A percentile compares a stretch with the other conserved stretches of the same genome.
Evolutionary conservation across 2,329 filamentous ascomycete species (phyloP).

Genomic region (Ophiocordyceps camponoti-leonardi): DNA sequence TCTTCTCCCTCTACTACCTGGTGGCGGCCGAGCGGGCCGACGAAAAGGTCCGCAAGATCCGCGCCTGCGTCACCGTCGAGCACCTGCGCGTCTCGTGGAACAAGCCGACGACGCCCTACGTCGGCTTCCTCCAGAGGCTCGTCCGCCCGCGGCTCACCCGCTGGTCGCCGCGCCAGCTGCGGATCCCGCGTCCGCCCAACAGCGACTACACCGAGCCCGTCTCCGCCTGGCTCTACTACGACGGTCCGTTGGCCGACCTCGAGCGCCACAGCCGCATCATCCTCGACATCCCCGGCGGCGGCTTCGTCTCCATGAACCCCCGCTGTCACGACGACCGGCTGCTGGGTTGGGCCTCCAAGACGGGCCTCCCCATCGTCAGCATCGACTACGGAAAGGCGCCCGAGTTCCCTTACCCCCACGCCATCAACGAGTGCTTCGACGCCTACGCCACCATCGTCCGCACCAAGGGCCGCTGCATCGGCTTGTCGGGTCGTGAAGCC

Average conservation of each 20-base stretch:
- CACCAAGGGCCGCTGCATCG: conserved; percentile 23
- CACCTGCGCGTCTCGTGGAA: conserved; percentile 92
- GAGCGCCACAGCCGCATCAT: conserved; percentile 63
- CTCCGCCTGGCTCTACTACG: conserved; percentile 82
- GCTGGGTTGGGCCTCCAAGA: conserved; percentile 78
- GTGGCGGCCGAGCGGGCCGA: conserved; percentile 87
- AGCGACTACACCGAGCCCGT: conserved; percentile 77
- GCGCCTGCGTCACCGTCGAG: conserved; percentile 73
- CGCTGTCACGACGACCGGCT: conserved; percentile 87
- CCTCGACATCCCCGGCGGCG: conserved; percentile 81
- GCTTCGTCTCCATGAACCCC: conserved; percentile 95
- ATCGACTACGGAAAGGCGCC: conserved; percentile 58
- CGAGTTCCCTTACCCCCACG: conserved; percentile 30
- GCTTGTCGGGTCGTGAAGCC: conserved; percentile 21
- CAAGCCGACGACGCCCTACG: conserved; percentile 77
- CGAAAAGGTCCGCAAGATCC: conserved; percentile 86
- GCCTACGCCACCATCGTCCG: conserved; percentile 21
- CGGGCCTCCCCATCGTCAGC: conserved; percentile 75
- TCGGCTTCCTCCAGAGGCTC: conserved; percentile 54
- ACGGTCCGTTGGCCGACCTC: conserved; percentile 66
- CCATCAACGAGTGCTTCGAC: conserved; percentile 32
- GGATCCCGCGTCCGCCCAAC: conserved; percentile 62
- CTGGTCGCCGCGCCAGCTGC: conserved; percentile 66
- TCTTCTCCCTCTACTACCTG: conserved; percentile 82
- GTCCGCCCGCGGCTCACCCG: conserved; percentile 63